Base-by-base conservation (phyloP, 108 stramenopile genomes). In the Skeletonema marinoi region DNA sequence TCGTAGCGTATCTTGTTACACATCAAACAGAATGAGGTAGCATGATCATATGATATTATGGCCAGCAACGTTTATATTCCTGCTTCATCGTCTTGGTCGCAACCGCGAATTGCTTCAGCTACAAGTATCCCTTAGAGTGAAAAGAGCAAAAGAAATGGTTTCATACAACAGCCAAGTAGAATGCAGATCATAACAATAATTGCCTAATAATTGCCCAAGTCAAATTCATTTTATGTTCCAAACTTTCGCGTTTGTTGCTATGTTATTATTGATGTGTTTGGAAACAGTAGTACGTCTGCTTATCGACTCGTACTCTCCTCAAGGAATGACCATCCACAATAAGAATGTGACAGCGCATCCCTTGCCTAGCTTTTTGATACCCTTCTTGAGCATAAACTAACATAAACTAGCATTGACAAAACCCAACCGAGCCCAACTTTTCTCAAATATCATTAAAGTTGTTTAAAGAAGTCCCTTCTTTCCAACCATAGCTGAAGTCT, bases 401-500 rank as follows among this genome's bases (percentile, higher is more conserved):
- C 32, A 39, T 64, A 38, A 36, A 59, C 64, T 36, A 48, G 51
- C 48, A 70, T 25, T 41, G 41, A 35, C 51, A 56, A 31, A 39
- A 42, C 46, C 48, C 46, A 46, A 14, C 7, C 14, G 31, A 33
- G 17, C 6, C 25, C 38, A 30, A 21, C 33, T 35, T 39, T 66
- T 39, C 29, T 32, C 12, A 60, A 72, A 41, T 32, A 14, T 30
- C 2, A 19, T 25, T 16, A 19, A 10, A 30, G 7, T 8, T 59
- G 32, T 59, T 51, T 71, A 58, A 4, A 70, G 41, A 78, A 71
- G 70, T 71, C 67, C 77, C 65, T 81, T 81, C 56, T 74, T 70
- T 30, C 39, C 81, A 29, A 75, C 51, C 81, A 75, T 75, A 16
- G 81, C 81, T 48, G 81, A 81, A 41, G 80, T 80, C 14, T 88